A percentile compares a stretch with the other conserved stretches of the same genome.
phyloP scores from a whole-genome alignment of 1,284 basidiomycete genomes.

The Pterula multifida region DNA sequence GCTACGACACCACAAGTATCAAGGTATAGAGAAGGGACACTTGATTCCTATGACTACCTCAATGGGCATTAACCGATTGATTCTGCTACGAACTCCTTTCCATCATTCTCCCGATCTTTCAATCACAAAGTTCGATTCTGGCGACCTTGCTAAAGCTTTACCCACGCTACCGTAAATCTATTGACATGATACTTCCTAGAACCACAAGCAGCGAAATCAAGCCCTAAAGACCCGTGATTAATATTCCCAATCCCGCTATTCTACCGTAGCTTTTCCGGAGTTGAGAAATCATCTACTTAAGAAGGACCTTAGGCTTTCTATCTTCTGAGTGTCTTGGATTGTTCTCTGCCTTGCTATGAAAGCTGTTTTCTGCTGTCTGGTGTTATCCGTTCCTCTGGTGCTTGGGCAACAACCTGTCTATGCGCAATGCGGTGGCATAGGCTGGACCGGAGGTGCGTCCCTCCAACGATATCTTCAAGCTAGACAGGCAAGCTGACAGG shows the following conservation, averaged over 20 bases:
- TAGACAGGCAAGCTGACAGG: neutral
- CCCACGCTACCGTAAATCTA: too few species aligned
- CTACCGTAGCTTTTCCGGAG: neutral
- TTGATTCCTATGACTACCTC: too few species aligned
- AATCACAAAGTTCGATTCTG: too few species aligned
- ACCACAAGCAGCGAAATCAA: too few species aligned
- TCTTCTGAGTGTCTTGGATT: constrained; percentile 9
- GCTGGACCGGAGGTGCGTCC: constrained; percentile 24
- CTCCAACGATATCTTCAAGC: neutral
- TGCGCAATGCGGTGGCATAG: constrained; percentile 35
- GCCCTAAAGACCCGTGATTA: too few species aligned
- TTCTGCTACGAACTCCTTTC: too few species aligned
- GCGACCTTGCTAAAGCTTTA: too few species aligned
- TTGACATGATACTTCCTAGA: too few species aligned
- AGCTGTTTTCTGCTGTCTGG: constrained; percentile 1
- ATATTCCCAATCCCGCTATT: constrained; percentile 1
- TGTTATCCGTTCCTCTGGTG: constrained; percentile 1
- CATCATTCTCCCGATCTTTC: too few species aligned
- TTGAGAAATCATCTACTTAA: neutral
- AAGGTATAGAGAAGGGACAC: too few species aligned
- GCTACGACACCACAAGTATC: neutral
- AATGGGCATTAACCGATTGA: too few species aligned
- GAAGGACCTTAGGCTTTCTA: neutral
- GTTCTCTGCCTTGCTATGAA: constrained; percentile 15
- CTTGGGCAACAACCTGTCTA: constrained; percentile 24